phyloP scores from a whole-genome alignment of 306 rosid genomes.

The Vicia villosa region DNA sequence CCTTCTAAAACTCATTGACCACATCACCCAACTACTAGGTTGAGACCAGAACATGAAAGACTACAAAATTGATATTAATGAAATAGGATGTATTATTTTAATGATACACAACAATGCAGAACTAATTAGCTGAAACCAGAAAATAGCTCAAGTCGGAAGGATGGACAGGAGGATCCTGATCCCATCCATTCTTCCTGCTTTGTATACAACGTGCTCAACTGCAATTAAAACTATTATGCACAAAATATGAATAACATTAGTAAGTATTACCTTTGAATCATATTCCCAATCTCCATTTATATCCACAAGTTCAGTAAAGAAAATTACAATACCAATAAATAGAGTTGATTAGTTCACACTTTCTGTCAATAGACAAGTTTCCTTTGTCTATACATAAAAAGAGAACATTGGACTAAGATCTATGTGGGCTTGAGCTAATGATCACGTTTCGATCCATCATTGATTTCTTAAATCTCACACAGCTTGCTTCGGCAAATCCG shows the following conservation, averaged over 20 bases:
- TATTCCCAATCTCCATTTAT: slow-evolving; percentile 30
- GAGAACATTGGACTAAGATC: slow-evolving; percentile 37
- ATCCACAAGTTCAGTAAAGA: slow-evolving; percentile 24
- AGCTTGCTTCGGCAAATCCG: slow-evolving; percentile 29
- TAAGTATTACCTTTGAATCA: slow-evolving; percentile 32
- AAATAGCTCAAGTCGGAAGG: too few relatives aligned
- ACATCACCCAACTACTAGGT: background rate
- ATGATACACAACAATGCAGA: background rate
- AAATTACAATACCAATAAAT: slow-evolving; percentile 19
- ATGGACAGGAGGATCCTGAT: too few relatives aligned
- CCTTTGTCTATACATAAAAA: background rate
- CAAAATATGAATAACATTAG: background rate
- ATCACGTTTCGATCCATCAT: slow-evolving; percentile 2
- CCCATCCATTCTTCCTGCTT: background rate
- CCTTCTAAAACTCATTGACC: background rate
- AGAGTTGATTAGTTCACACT: slow-evolving; percentile 30
- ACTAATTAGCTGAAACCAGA: background rate
- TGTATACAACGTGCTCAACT: background rate
- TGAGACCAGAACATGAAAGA: too few relatives aligned
- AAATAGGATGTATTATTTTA: background rate
- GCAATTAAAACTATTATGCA: slow-evolving; percentile 3
- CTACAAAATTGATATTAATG: background rate
- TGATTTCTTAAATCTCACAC: slow-evolving; percentile 38
- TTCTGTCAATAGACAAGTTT: slow-evolving; percentile 31
- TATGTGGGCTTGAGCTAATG: slow-evolving; percentile 15